phyloP scores from a whole-genome alignment of 805 yeast genomes.

The Candida mattraensis region DNA sequence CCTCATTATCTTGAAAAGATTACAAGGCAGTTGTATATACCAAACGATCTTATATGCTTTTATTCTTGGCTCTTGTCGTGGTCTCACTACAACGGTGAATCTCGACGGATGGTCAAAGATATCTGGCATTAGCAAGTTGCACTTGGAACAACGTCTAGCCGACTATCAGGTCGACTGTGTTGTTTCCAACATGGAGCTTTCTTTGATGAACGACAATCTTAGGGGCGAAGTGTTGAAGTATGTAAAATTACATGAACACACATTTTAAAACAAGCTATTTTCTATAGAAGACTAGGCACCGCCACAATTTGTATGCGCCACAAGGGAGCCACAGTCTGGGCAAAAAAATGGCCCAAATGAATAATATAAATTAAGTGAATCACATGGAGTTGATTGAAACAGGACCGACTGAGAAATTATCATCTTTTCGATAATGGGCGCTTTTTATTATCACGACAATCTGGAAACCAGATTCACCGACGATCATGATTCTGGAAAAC shows the following conservation, averaged over 20 bases:
- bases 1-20: too few species aligned
- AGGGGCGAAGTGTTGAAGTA: conserved; percentile 9
- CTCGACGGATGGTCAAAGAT: conserved; percentile 9
- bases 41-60: too few species aligned
- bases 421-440: conserved; percentile 17
- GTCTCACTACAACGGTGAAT: too few species aligned
- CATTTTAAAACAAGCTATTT: too few species aligned
- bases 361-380: background rate
- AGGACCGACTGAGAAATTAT: background rate
- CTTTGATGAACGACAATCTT: conserved; percentile 3
- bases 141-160: conserved; percentile 1
- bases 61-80: too few species aligned
- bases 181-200: conserved; percentile 5
- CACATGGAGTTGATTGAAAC: background rate
- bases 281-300: too few species aligned
- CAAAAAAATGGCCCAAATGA: conserved; percentile 2
- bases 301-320: too few species aligned
- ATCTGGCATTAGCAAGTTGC: conserved; percentile 5
- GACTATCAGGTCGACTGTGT: background rate
- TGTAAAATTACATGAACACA: conserved; percentile 13
- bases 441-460: conserved; percentile 61
- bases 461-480: conserved; percentile 59
- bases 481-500: conserved; percentile 69
- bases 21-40: too few species aligned
- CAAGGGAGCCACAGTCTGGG: too few species aligned